Evolutionary conservation across 768 basidiomycete species (phyloP).

Genomic region (Pulveroboletus sp.): DNA sequence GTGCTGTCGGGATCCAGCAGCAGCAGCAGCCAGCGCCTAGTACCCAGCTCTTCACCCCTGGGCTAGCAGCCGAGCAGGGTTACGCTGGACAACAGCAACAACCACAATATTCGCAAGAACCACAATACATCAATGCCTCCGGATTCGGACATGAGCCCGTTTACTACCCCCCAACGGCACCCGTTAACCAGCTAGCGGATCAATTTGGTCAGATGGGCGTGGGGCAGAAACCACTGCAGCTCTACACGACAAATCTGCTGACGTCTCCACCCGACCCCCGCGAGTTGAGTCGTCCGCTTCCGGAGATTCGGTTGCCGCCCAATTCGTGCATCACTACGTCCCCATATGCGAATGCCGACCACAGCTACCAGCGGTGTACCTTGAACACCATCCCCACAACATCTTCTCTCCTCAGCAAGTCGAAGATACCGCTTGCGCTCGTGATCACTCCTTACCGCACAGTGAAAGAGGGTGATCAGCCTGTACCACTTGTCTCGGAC

Average conservation of each 20-base stretch:
- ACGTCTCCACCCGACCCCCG: conserved; percentile 89
- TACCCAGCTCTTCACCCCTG: conserved; percentile 80
- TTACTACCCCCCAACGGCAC: conserved; percentile 35
- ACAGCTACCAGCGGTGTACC: conserved; percentile 88
- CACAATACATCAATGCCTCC: conserved; percentile 43
- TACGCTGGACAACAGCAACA: conserved; percentile 56
- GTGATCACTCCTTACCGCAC: conserved; percentile 89
- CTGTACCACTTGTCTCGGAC: conserved; percentile 87
- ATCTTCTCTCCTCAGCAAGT: conserved; percentile 79
- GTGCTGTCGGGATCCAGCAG: conserved; percentile 28
- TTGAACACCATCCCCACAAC: conserved; percentile 92
- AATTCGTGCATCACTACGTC: conserved; percentile 76
- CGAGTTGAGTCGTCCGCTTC: conserved; percentile 75
- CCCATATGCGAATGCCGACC: conserved; percentile 78
- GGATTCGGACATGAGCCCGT: conserved; percentile 41
- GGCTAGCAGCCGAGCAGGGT: conserved; percentile 64
- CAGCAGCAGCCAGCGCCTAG: conserved; percentile 32
- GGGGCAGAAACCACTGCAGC: conserved; percentile 70
- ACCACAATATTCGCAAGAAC: conserved; percentile 41
- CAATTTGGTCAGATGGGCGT: conserved; percentile 91
- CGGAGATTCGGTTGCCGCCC: conserved; percentile 85
- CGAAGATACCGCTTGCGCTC: conserved; percentile 85
- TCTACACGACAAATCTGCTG: conserved; percentile 88
- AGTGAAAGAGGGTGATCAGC: conserved; percentile 74
- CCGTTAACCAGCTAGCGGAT: conserved; percentile 61